Evolutionary conservation across 352 stramenopile species (phyloP), one percentile per base, ranked within the genome.

Genomic region (Phytophthora citricola): DNA sequence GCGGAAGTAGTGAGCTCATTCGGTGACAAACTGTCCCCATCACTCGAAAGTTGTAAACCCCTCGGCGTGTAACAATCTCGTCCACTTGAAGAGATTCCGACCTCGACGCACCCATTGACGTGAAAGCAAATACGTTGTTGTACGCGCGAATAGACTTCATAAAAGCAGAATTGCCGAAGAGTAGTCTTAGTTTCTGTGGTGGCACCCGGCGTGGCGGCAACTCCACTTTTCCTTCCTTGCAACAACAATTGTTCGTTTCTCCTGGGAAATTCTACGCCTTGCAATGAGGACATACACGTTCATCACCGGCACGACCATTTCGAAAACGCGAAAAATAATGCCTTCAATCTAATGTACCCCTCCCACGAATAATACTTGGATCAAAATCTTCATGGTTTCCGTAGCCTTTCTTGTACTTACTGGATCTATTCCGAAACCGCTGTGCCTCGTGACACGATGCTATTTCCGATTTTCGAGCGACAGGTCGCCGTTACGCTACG

Each of bases 71-170:
- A 6, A 58, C 11, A 4, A 20, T 46, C 41, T 58, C 47, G 3
- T 65, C 36, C 5, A 59, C 40, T 9, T 49, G 43, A 1, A 20
- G 17, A 20, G 17, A 20, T 20, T 20, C 17, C 17, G 17, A 20
- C 17, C 17, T 20, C 1, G 17, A 20, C 17, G 17, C 17, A 20
- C 17, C 17, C 17, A 62, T 43, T 2, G 51, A 68, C 11, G 43
- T 68, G 40, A 68, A 68, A 1, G 60, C 60, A 34, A 62, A 68
- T 4, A 62, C 34, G 15, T 61, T 50, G 47, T 69, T 63, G 52
- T 69, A 62, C 2, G 34, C 60, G 0, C 45, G 34, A 26, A 69
- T 63, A 2, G 12, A 32, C 9, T 43, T 3, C 43, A 43, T 56
- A n/a, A 68, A 62, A 0, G 4, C 1, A 6, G 7, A 12, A 5